Evolutionary conservation across 129 eudicot genomes (phyloP), one percentile per base, ranked within the genome.

Genomic region (Erigeron canadensis): DNA sequence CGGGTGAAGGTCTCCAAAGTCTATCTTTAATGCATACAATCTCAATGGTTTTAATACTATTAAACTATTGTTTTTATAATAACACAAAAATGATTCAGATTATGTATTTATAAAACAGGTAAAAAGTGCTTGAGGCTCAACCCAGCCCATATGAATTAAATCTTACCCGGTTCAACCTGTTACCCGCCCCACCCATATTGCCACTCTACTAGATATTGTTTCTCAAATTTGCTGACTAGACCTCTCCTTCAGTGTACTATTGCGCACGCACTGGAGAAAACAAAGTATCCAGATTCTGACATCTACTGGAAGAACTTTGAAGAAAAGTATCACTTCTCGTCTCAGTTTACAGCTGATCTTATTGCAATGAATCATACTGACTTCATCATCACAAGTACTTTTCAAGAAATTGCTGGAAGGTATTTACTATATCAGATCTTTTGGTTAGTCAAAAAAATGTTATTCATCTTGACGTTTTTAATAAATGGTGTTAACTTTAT

Each of bases 251-350:
- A 76, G 79, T 64, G 71, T 75, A 75, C 79, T 42, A 75, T 75
- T 38, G 79, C 79, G 48, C 79, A 75, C 22, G 79, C 79, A 16
- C 40, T 75, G 39, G 79, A 75, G 79, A 75, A 75, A 69, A 75
- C 79, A 43, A 75, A 75, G 17, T 75, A 75, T 56, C 73, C 56
- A 5, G 56, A 50, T 50, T 50, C 56, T 50, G 56, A 50, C 56
- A 50, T 50, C n/a, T 15, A 50, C 56, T 50, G 56, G 56, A 50
- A 50, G 17, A 50, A 50, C 56, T 50, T 50, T 50, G 56, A 50
- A 50, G 56, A 50, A 50, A 50, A 50, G 5, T 50, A 75, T 43
- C 75, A 67, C 65, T 76, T 76, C 45, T 76, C 80, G 10, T 51
- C 68, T 28, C 80, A 76, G 58, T 76, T 76, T 45, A 67, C 80